phyloP scores from a whole-genome alignment of 1,284 basidiomycete species.

The Puccinia novopanici region DNA sequence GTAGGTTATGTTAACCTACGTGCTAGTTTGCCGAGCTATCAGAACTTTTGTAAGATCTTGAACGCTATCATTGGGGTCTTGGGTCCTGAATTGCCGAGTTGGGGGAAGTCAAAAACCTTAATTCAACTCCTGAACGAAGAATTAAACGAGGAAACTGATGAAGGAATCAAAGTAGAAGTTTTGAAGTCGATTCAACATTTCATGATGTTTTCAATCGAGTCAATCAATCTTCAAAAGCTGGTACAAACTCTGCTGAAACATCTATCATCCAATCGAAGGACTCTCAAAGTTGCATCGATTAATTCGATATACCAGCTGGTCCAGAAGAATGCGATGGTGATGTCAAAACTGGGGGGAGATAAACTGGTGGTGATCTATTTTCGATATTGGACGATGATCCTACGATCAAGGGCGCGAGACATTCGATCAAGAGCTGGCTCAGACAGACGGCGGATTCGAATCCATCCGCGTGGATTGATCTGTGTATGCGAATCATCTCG shows the following conservation, averaged over 20 bases:
- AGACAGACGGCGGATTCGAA: constrained; percentile 88
- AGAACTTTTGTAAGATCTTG: constrained; percentile 84
- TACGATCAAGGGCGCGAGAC: constrained; percentile 86
- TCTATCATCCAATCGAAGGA: constrained; percentile 61
- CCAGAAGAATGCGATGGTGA: constrained; percentile 85
- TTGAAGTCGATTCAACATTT: constrained; percentile 95
- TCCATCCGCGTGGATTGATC: constrained; percentile 95
- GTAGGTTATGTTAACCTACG: constrained; percentile 77
- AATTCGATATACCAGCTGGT: constrained; percentile 95
- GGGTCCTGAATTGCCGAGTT: constrained; percentile 92
- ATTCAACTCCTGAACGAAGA: constrained; percentile 83
- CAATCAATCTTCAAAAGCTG: constrained; percentile 62
- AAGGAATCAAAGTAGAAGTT: constrained; percentile 85
- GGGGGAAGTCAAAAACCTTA: constrained; percentile 74
- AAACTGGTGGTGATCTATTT: constrained; percentile 88
- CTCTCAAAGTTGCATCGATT: constrained; percentile 88
- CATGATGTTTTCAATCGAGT: constrained; percentile 86
- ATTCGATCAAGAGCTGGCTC: constrained; percentile 93
- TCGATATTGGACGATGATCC: constrained; percentile 91
- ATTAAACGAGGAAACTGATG: constrained; percentile 77
- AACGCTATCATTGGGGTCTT: constrained; percentile 90
- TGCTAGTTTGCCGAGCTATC: constrained; percentile 86
- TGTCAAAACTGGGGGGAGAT: constrained; percentile 92
- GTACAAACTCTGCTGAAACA: constrained; percentile 35
- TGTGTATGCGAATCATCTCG: constrained; percentile 95